A percentile compares a stretch with the other conserved stretches of the same genome.
These are phyloP conservation scores for Phytopythium aichiense DNA, from an alignment of 352 stramenopile species.

Conservation along the genomic window DNA sequence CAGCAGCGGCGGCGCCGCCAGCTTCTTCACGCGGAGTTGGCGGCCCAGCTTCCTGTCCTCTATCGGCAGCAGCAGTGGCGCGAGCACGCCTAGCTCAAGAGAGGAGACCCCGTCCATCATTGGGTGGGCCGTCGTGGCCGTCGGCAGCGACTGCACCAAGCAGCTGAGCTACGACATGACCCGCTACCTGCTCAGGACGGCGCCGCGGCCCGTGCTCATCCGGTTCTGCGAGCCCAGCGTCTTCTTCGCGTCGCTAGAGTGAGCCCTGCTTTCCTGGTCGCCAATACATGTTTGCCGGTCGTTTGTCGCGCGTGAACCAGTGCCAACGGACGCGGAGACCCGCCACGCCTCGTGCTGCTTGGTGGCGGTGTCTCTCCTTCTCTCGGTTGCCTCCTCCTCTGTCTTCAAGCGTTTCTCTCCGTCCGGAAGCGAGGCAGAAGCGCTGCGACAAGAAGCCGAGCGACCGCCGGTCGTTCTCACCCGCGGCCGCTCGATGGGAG, in stretches of 20 bases:
- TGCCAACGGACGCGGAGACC: background rate
- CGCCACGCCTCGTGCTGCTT: background rate
- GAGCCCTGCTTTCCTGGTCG: background rate
- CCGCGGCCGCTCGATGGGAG: background rate
- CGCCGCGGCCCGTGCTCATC: constrained; percentile 52
- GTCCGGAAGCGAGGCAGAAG: background rate
- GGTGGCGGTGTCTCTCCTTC: background rate
- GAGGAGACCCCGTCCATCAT: constrained; percentile 24
- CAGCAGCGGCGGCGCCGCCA: constrained; percentile 8
- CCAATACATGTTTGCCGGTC: constrained; percentile 2
- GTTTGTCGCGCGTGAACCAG: background rate
- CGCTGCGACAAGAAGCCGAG: background rate
- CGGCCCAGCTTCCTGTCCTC: constrained; percentile 18
- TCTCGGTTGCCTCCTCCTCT: background rate
- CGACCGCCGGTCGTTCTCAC: background rate
- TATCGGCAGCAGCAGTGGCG: constrained; percentile 9
- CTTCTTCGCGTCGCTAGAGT: constrained; percentile 64
- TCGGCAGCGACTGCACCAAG: constrained; percentile 65
- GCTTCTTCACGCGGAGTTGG: constrained; percentile 11
- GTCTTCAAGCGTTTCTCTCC: constrained; percentile 1
- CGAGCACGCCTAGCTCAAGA: constrained; percentile 16
- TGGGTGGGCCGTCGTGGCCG: constrained; percentile 67
- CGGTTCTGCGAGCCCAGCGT: constrained; percentile 74
- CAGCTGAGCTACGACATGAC: constrained; percentile 60
- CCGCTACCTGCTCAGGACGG: constrained; percentile 69